Conservation (phyloP, 495 filamentous ascomycete genomes). For the Xylaria telfairii region DNA sequence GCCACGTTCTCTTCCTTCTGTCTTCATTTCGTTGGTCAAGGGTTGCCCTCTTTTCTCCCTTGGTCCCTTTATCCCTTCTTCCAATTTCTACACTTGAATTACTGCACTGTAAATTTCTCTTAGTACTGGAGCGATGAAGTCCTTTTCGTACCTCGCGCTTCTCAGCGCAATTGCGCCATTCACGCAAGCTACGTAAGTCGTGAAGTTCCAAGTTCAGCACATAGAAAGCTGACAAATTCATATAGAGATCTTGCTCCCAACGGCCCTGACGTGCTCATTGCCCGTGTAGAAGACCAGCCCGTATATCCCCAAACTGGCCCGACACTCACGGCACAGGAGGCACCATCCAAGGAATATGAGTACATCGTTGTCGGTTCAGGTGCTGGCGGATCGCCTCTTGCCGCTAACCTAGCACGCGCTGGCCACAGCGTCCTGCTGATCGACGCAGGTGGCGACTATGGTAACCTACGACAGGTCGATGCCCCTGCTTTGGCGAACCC, state of each 20-base stretch:
- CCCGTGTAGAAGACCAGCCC: neutral
- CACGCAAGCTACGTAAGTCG: constrained; percentile 9
- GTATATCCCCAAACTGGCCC: constrained; percentile 8
- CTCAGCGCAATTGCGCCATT: constrained; percentile 19
- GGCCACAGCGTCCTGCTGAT: constrained; percentile 52
- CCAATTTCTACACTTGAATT: neutral
- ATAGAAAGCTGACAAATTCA: neutral
- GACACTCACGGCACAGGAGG: neutral
- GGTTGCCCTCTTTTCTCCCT: too few relatives aligned
- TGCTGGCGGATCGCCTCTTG: constrained; percentile 66
- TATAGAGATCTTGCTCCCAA: constrained; percentile 16
- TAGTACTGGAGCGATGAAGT: constrained; percentile 8
- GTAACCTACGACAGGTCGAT: constrained; percentile 27
- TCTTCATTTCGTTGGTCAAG: constrained; percentile 5
- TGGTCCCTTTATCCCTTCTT: neutral
- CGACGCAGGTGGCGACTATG: constrained; percentile 31
- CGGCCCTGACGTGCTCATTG: constrained; percentile 9
- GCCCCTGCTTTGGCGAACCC: constrained; percentile 48
- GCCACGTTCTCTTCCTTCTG: constrained; percentile 16
- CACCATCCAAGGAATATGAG: constrained; percentile 52
- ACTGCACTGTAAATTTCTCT: neutral
- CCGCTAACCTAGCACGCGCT: constrained; percentile 62
- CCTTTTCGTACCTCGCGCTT: constrained; percentile 23
- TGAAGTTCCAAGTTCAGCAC: neutral
- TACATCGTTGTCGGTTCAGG: constrained; percentile 71